These are phyloP conservation scores for Aspergillus floridensis DNA, from an alignment of 2,329 filamentous ascomycete species.

Conservation along the genomic window DNA sequence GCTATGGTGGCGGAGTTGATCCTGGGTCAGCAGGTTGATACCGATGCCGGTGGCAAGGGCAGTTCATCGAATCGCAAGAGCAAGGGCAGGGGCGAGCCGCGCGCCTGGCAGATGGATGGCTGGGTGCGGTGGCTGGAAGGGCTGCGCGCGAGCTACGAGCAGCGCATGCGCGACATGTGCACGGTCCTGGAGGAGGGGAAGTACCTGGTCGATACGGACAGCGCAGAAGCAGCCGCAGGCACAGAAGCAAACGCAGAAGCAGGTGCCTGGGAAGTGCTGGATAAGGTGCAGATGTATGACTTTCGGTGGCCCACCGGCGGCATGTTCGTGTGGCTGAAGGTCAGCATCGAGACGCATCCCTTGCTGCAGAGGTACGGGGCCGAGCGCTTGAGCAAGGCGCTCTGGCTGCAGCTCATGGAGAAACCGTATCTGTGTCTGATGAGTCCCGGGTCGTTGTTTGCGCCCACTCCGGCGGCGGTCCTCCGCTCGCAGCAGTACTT, in stretches of 20 bases:
- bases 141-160: conserved; percentile 77
- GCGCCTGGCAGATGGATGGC: conserved; percentile 74
- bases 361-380: conserved; percentile 58
- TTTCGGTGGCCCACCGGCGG: conserved; percentile 80
- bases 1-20: conserved; percentile 63
- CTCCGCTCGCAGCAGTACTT: conserved; percentile 67
- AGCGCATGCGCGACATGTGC: conserved; percentile 80
- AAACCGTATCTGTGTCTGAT: conserved; percentile 69
- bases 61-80: too few relatives aligned
- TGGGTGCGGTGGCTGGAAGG: conserved; percentile 92
- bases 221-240: conserved; percentile 36
- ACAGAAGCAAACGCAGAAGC: conserved; percentile 43
- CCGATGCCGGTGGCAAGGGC: too few relatives aligned
- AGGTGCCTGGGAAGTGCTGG: conserved; percentile 71
- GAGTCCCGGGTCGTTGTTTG: conserved; percentile 71
- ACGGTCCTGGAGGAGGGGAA: conserved; percentile 66
- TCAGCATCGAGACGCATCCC: conserved; percentile 71
- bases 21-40: conserved; percentile 60
- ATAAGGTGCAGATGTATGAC: conserved; percentile 69
- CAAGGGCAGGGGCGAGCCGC: conserved; percentile 47
- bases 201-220: conserved; percentile 63
- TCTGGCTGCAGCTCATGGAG: conserved; percentile 70
- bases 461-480: conserved; percentile 60
- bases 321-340: conserved; percentile 85
- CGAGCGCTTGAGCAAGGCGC: conserved; percentile 58